These are phyloP conservation scores for Hemileia vastatrix DNA, from an alignment of 1,284 basidiomycete species.

Conservation along the genomic window DNA sequence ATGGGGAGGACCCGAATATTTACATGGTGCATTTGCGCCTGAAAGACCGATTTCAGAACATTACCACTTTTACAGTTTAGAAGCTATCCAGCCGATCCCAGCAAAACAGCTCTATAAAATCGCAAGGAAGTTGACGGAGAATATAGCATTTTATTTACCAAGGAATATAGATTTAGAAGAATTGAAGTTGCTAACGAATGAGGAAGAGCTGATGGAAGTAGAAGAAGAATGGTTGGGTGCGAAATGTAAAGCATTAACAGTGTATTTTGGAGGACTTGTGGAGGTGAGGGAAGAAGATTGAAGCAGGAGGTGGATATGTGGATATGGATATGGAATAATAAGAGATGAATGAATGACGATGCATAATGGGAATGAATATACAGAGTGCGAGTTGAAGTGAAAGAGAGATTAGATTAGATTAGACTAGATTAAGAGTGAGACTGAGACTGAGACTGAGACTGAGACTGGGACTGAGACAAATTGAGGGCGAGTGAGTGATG, in stretches of 20 bases:
- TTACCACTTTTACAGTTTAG: constrained; percentile 56
- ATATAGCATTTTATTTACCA: constrained; percentile 83
- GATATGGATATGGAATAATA: too few relatives aligned
- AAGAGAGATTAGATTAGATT: too few relatives aligned
- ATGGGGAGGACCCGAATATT: constrained; percentile 19
- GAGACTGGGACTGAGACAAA: too few relatives aligned
- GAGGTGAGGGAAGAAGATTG: too few relatives aligned
- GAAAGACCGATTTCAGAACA: constrained; percentile 1
- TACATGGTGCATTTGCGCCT: neutral
- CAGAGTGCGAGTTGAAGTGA: too few relatives aligned
- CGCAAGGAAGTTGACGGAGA: constrained; percentile 58
- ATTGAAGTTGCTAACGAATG: constrained; percentile 53
- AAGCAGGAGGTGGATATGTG: too few relatives aligned
- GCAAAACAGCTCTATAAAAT: constrained; percentile 70
- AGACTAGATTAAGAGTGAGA: too few relatives aligned
- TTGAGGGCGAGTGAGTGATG: too few relatives aligned
- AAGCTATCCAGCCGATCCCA: constrained; percentile 64
- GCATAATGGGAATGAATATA: too few relatives aligned
- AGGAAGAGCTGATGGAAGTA: constrained; percentile 54
- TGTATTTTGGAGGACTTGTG: constrained; percentile 49
- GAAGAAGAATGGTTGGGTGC: constrained; percentile 81
- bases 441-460: too few relatives aligned
- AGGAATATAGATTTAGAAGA: constrained; percentile 69
- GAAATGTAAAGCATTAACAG: constrained; percentile 60
- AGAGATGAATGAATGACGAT: too few relatives aligned